These are phyloP conservation scores for Dothideomycetidae sp. DNA, from an alignment of 2,329 filamentous ascomycete genomes.

Conservation along the genomic window DNA sequence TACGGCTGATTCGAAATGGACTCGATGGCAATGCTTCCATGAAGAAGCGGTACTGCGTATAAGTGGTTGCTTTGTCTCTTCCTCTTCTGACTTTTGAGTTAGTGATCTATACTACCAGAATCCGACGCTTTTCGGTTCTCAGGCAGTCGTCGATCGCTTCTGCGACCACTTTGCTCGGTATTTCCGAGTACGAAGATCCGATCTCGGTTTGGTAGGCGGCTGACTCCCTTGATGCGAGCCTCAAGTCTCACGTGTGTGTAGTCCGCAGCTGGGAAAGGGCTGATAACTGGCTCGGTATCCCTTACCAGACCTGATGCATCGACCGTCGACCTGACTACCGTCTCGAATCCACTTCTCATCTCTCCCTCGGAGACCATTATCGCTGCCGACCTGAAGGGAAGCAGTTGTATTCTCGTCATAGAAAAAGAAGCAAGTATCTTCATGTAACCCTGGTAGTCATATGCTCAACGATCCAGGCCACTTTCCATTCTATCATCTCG, in stretches of 20 bases:
- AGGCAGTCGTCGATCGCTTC: constrained; percentile 53
- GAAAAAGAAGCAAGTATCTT: constrained; percentile 56
- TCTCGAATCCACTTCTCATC: constrained; percentile 44
- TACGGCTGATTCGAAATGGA: constrained; percentile 41
- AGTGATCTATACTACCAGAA: constrained; percentile 74
- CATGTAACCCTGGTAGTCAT: neutral
- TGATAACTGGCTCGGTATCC: constrained; percentile 46
- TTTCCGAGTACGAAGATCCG: constrained; percentile 47
- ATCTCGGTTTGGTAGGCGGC: constrained; percentile 54
- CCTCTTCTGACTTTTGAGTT: too few species aligned
- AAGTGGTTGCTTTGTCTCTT: neutral
- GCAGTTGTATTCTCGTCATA: constrained; percentile 56
- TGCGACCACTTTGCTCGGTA: constrained; percentile 63
- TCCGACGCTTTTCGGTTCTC: constrained; percentile 54
- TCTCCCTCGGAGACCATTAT: constrained; percentile 40
- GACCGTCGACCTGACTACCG: constrained; percentile 26
- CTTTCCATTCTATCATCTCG: constrained; percentile 52
- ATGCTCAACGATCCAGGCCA: constrained; percentile 41
- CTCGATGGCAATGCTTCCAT: constrained; percentile 34
- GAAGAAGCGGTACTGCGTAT: constrained; percentile 38
- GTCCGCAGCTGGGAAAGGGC: constrained; percentile 61
- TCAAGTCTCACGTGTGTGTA: too few species aligned
- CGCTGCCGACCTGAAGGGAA: constrained; percentile 33
- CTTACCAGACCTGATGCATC: constrained; percentile 35
- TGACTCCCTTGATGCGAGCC: too few species aligned